Conservation (phyloP, 208 protist species). For the Strigomonas culicis region DNA sequence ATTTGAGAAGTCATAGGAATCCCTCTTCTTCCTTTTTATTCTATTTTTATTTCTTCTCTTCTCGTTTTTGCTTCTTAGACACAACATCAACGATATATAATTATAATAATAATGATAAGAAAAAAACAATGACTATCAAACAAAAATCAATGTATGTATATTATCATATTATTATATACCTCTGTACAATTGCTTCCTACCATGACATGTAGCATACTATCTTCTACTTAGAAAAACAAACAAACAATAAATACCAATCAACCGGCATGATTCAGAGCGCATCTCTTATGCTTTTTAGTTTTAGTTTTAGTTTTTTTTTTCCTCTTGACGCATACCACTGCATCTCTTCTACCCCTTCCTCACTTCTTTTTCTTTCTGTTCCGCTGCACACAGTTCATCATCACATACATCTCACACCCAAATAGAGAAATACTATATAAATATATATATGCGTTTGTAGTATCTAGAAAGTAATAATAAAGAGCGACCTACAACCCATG, state of each 20-base stretch:
- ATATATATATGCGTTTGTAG: too few relatives aligned
- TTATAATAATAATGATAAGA: background rate
- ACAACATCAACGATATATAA: too few relatives aligned
- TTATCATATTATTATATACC: background rate
- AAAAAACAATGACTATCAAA: background rate
- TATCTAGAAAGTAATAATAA: background rate
- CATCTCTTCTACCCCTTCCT: background rate
- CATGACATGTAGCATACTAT: too few relatives aligned
- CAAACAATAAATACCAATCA: too few relatives aligned
- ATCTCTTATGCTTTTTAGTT: background rate
- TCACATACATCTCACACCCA: too few relatives aligned
- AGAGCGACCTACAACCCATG: background rate
- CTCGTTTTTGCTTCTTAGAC: conserved; percentile 1
- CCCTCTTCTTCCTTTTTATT: background rate
- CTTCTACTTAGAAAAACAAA: background rate
- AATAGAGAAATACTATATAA: too few relatives aligned
- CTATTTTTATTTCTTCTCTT: background rate
- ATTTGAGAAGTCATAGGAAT: conserved; percentile 4
- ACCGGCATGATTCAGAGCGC: too few relatives aligned
- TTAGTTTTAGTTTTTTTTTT: background rate
- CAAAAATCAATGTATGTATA: background rate
- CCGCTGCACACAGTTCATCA: too few relatives aligned
- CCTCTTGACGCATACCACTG: background rate
- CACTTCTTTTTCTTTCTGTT: background rate
- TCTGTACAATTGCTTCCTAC: background rate